phyloP scores from a whole-genome alignment of 179 eudicot genomes.

The Beta macrorhiza region DNA sequence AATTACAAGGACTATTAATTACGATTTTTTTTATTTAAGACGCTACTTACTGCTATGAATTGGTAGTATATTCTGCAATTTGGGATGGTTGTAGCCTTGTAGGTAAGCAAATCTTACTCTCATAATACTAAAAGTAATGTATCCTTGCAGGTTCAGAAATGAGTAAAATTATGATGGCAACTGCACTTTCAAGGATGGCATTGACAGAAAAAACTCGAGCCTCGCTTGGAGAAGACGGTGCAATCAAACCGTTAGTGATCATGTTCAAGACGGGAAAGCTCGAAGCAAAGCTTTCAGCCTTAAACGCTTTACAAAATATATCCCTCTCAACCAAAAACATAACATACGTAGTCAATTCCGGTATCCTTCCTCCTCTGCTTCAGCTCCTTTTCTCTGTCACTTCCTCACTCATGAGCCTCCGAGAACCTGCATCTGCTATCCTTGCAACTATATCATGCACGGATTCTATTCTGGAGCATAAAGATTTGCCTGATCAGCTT shows the following conservation, averaged over 20 bases:
- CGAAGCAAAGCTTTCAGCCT: slow-evolving; percentile 73
- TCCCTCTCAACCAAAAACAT: slow-evolving; percentile 56
- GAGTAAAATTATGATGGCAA: slow-evolving; percentile 89
- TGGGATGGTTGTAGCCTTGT: no score
- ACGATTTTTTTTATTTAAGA: background rate
- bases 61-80: background rate
- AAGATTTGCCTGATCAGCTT: slow-evolving; percentile 70
- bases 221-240: slow-evolving; percentile 67
- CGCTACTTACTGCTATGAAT: background rate
- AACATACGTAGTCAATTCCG: slow-evolving; percentile 45
- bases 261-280: slow-evolving; percentile 87
- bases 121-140: background rate
- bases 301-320: slow-evolving; percentile 64
- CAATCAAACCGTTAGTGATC: slow-evolving; percentile 65
- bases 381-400: slow-evolving; percentile 94
- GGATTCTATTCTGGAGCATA: slow-evolving; percentile 53
- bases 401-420: slow-evolving; percentile 79
- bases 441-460: slow-evolving; percentile 63
- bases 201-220: slow-evolving; percentile 63
- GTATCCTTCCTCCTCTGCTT: slow-evolving; percentile 67
- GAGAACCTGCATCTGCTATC: slow-evolving; percentile 81
- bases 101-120: background rate
- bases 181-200: slow-evolving; percentile 71
- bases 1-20: background rate
- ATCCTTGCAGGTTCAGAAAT: slow-evolving; percentile 73